Evolutionary conservation across 2,329 filamentous ascomycete species (phyloP).

Genomic region (Colletotrichum karsti): DNA sequence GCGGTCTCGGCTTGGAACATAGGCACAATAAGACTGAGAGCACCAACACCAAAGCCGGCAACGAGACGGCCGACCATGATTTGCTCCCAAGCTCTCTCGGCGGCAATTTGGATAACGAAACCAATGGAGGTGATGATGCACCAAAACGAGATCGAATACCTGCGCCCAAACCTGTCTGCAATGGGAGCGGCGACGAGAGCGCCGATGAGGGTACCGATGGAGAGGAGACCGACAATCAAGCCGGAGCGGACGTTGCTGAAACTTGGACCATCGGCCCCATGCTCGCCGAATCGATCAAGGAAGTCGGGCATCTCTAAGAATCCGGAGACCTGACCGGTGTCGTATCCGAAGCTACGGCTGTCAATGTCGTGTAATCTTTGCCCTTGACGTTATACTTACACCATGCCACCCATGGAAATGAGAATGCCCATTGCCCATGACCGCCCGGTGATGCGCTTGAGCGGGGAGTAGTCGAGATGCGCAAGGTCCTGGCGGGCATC

Average conservation of each 20-base stretch:
- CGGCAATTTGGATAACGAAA: constrained; percentile 73
- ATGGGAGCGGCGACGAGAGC: constrained; percentile 68
- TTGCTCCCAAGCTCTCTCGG: constrained; percentile 66
- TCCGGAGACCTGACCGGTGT: constrained; percentile 63
- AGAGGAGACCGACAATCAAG: constrained; percentile 66
- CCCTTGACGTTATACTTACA: constrained; percentile 39
- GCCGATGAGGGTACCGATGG: constrained; percentile 68
- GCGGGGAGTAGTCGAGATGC: constrained; percentile 54
- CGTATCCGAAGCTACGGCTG: constrained; percentile 49
- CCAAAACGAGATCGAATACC: constrained; percentile 69
- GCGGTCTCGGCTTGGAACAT: constrained; percentile 80
- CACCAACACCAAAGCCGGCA: constrained; percentile 74
- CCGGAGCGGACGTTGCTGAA: constrained; percentile 65
- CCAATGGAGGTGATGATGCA: constrained; percentile 69
- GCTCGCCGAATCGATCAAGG: constrained; percentile 57
- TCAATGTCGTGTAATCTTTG: background rate
- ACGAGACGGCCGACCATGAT: constrained; percentile 72
- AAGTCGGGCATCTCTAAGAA: constrained; percentile 69
- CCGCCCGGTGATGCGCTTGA: constrained; percentile 47
- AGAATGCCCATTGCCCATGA: constrained; percentile 48
- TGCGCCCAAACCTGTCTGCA: constrained; percentile 71
- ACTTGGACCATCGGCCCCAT: constrained; percentile 42
- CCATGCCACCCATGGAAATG: constrained; percentile 54
- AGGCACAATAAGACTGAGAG: constrained; percentile 70
- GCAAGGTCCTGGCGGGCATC: constrained; percentile 43